These are phyloP conservation scores for Eucalyptus dawsonii DNA, from an alignment of 345 rosid genomes.

Conservation along the genomic window DNA sequence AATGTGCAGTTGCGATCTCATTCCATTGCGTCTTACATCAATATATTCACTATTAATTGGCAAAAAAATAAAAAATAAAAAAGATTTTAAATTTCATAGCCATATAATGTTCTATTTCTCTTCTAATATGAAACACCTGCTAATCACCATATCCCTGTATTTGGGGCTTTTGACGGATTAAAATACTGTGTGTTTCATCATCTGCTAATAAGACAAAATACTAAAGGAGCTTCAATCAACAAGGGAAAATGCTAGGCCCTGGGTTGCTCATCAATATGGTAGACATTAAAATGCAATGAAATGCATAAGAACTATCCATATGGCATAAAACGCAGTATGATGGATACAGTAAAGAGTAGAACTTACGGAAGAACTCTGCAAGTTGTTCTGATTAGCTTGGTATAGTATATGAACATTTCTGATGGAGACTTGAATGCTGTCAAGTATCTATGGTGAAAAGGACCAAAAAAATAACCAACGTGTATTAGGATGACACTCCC, in stretches of 20 bases:
- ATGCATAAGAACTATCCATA: not conserved
- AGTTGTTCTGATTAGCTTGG: constrained; percentile 9
- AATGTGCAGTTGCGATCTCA: not conserved
- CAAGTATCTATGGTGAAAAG: constrained; percentile 45
- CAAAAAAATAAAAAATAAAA: not conserved
- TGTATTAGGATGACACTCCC: not conserved
- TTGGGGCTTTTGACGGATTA: not conserved
- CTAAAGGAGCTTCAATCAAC: not conserved
- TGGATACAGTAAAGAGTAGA: not conserved
- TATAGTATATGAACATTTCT: constrained; percentile 66
- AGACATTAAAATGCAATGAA: not conserved
- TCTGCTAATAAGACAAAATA: not conserved
- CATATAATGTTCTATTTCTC: not conserved
- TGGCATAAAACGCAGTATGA: not conserved
- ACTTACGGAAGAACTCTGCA: constrained; percentile 46
- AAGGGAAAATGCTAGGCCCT: not conserved
- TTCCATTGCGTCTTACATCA: not conserved
- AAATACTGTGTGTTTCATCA: not conserved
- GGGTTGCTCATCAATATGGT: not conserved
- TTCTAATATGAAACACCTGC: not conserved
- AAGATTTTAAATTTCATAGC: not conserved
- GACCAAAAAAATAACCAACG: not conserved
- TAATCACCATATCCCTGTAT: not conserved
- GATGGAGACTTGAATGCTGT: constrained; percentile 74
- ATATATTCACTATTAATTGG: not conserved